A percentile compares a stretch with the other conserved stretches of the same genome.
These are phyloP conservation scores for Neltuma alba DNA, from an alignment of 306 rosid genomes.

Conservation along the genomic window DNA sequence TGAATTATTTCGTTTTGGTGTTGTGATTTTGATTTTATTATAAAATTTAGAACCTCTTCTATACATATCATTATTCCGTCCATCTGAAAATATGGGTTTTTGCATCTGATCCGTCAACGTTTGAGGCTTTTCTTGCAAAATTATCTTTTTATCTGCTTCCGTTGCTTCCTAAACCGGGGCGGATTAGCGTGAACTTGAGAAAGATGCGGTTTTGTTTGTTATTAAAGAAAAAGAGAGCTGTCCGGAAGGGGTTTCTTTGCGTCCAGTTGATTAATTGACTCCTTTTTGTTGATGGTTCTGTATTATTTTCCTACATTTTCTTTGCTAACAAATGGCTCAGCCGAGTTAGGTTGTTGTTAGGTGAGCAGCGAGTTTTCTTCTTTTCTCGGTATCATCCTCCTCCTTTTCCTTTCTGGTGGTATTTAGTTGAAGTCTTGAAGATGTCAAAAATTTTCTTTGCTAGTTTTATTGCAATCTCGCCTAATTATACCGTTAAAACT, in stretches of 20 bases:
- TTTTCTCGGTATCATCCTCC: conserved; percentile 22
- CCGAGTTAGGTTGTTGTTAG: conserved; percentile 66
- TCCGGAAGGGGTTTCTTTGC: neutral
- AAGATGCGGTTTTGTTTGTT: neutral
- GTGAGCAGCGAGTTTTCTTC: conserved; percentile 47
- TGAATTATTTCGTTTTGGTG: conserved; percentile 17
- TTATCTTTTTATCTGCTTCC: conserved; percentile 7
- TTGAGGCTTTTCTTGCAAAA: conserved; percentile 26
- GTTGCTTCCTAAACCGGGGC: conserved; percentile 15
- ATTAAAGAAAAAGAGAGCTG: neutral
- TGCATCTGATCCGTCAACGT: conserved; percentile 38
- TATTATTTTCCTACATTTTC: conserved; percentile 36
- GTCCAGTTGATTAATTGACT: conserved; percentile 16
- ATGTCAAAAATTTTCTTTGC: conserved; percentile 24
- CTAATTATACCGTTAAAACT: conserved; percentile 6
- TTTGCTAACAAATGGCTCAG: conserved; percentile 43
- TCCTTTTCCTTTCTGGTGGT: conserved; percentile 26
- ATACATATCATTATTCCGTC: neutral
- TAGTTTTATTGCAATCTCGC: conserved; percentile 23
- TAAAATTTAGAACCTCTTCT: conserved; percentile 11
- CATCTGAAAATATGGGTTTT: neutral
- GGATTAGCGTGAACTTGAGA: conserved; percentile 19
- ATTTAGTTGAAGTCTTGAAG: conserved; percentile 35
- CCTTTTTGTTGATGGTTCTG: conserved; percentile 25
- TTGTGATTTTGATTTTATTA: conserved; percentile 33